phyloP scores from a whole-genome alignment of 129 eudicot species.

The Lactuca saligna region DNA sequence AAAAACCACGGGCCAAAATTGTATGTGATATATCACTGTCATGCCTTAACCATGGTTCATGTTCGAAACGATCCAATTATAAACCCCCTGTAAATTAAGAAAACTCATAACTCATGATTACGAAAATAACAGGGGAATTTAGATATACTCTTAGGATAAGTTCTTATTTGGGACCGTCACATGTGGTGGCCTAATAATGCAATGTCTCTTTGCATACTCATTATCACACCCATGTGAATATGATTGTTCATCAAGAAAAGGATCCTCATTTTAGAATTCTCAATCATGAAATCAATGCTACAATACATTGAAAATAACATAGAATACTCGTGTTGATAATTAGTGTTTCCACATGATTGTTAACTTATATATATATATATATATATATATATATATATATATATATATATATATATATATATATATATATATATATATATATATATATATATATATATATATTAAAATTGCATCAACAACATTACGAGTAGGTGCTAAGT shows the following conservation, averaged over 20 bases:
- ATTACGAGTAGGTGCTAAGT: no score
- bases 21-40: no score
- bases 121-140: not conserved
- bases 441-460: no score
- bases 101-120: not conserved
- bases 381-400: no score
- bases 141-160: constrained; percentile 18
- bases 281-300: constrained; percentile 17
- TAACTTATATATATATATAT: not conserved
- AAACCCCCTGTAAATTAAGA: no score
- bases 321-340: not conserved
- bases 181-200: constrained; percentile 37
- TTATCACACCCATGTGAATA: constrained; percentile 44
- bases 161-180: constrained; percentile 5
- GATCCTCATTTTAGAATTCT: constrained; percentile 28
- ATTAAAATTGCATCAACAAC: no score
- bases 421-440: no score
- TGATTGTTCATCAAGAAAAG: constrained; percentile 39
- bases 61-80: not conserved
- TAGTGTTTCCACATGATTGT: not conserved
- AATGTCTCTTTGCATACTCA: constrained; percentile 26
- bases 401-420: no score
- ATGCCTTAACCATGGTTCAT: no score
- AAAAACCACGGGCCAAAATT: no score
- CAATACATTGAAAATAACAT: constrained; percentile 6